Evolutionary conservation across 2,329 filamentous ascomycete genomes (phyloP).

Genomic region (Aspergillus floridensis): DNA sequence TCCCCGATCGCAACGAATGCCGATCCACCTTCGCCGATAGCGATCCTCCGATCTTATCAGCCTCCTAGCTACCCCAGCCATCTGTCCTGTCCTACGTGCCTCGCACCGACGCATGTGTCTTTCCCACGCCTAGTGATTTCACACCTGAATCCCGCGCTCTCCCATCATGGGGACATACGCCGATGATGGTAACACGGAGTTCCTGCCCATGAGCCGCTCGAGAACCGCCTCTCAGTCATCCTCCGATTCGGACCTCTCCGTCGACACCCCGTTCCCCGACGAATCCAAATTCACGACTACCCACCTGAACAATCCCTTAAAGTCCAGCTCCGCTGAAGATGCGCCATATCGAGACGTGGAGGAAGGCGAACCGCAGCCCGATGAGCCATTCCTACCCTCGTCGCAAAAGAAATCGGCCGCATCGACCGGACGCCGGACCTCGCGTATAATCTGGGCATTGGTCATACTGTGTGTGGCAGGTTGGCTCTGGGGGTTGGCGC

Average conservation of each 20-base stretch:
- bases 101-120: neutral
- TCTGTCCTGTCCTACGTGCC: neutral
- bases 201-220: conserved; percentile 27
- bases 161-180: conserved; percentile 28
- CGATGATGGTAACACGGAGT: conserved; percentile 25
- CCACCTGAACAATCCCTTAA: conserved; percentile 8
- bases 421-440: conserved; percentile 29
- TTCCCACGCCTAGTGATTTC: conserved; percentile 3
- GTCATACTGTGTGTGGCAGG: conserved; percentile 43
- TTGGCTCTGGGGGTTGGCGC: conserved; percentile 46
- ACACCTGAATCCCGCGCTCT: conserved; percentile 3
- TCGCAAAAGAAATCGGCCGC: conserved; percentile 21
- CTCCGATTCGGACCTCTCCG: conserved; percentile 35
- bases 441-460: conserved; percentile 41
- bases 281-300: conserved; percentile 22
- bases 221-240: conserved; percentile 28
- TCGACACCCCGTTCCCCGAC: conserved; percentile 32
- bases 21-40: neutral
- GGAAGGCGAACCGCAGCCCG: conserved; percentile 27
- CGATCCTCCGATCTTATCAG: conserved; percentile 6
- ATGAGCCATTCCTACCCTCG: conserved; percentile 26
- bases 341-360: conserved; percentile 38
- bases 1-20: neutral
- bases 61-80: neutral
- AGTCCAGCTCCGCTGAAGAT: conserved; percentile 4